Conservation (phyloP, 495 filamentous ascomycete genomes). For the Aspergillus carlsbadensis region DNA sequence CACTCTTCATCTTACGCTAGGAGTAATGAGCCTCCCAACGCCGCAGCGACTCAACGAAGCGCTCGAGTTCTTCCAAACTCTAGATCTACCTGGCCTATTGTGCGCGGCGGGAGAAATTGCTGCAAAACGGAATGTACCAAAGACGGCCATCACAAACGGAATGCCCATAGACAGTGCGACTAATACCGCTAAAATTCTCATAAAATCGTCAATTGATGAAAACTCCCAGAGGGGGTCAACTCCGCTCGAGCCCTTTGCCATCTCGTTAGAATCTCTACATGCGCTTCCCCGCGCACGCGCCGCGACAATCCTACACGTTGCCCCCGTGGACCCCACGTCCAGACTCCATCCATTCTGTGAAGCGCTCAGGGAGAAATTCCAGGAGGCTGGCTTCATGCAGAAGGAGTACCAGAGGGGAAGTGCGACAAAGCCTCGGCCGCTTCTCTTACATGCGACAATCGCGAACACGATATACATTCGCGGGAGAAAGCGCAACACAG, state of each 20-base stretch:
- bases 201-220: background rate
- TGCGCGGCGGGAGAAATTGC: constrained; percentile 21
- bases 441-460: constrained; percentile 82
- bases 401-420: constrained; percentile 39
- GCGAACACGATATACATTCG: constrained; percentile 81
- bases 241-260: constrained; percentile 20
- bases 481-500: background rate
- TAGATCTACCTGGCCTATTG: constrained; percentile 56
- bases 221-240: background rate
- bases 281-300: constrained; percentile 31
- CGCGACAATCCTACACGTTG: constrained; percentile 54
- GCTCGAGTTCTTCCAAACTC: constrained; percentile 47
- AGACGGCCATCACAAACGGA: background rate
- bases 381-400: constrained; percentile 58
- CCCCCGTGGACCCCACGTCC: constrained; percentile 54
- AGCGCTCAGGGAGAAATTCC: constrained; percentile 58
- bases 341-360: constrained; percentile 64
- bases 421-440: constrained; percentile 45
- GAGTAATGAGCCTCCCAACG: constrained; percentile 75
- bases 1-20: constrained; percentile 81
- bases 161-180: background rate
- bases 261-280: constrained; percentile 41
- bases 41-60: constrained; percentile 59
- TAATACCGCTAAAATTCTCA: background rate
- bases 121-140: background rate